Percentiles rank a stretch among this genome's conserved stretches.
Conservation (phyloP, 441 rosid species). For the Eugenia klotzschiana region DNA sequence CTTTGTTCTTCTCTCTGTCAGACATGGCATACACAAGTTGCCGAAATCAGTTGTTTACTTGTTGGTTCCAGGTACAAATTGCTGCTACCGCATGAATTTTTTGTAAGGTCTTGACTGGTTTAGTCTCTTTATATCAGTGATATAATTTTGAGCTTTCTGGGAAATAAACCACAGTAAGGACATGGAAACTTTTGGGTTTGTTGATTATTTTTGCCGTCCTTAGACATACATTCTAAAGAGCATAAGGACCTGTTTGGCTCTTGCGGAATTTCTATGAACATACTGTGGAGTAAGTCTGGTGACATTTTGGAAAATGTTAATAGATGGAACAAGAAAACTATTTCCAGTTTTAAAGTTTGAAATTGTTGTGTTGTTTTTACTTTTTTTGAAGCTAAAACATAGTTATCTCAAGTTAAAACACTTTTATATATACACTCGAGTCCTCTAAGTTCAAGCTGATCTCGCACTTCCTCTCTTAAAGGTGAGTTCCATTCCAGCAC, state of each 20-base stretch:
- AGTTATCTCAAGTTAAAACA: not conserved
- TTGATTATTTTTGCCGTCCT: not conserved
- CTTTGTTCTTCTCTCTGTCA: conserved; percentile 16
- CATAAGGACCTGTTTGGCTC: not conserved
- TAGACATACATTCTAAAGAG: not conserved
- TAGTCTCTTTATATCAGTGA: not conserved
- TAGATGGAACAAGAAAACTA: not conserved
- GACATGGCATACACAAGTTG: conserved; percentile 88
- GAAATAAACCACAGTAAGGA: not conserved
- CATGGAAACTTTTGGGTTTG: not conserved
- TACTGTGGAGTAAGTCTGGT: not conserved
- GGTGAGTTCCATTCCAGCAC: not conserved
- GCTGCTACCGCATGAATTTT: not conserved
- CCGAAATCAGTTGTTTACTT: conserved; percentile 74
- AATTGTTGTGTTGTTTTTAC: not conserved
- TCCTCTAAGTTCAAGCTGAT: not conserved
- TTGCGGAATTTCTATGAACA: not conserved
- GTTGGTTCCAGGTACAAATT: conserved; percentile 72
- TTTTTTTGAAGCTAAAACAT: not conserved
- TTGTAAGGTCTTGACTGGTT: not conserved
- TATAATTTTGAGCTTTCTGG: not conserved
- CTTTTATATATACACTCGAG: not conserved
- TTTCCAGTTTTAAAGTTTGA: not conserved
- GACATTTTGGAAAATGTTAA: not conserved
- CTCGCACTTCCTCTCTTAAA: not conserved